Evolutionary conservation across 257 asterid species (phyloP), one percentile per base, ranked within the genome.

Genomic region (Solanum ahanhuiri): DNA sequence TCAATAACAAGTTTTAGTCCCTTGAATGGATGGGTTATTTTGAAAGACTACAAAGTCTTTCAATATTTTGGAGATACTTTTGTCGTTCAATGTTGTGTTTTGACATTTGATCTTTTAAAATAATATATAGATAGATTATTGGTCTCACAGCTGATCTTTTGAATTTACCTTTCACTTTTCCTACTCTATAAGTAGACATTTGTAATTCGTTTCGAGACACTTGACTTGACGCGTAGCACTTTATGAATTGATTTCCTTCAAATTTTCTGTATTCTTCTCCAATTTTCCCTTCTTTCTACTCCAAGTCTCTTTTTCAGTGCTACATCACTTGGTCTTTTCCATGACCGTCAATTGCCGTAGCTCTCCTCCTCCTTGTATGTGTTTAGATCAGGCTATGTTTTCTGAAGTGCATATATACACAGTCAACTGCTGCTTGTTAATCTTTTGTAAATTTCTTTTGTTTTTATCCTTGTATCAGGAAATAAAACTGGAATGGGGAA

Each of bases 401-500:
- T 76, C 34, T 77, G 63, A 77, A 76, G 15, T 5, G 48, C 81
- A 35, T 33, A 15, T 7, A 4, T 73, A 35, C 63, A 77, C 9
- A 43, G 37, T 17, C 23, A 25, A 9, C 7, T 81, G 66, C 43
- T 81, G 37, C 3, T 48, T 81, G 84, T 81, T 45, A 48, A 45
- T 23, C 18, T 28, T 77, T 48, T 9, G 41, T 79, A 17, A 48
- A 17, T 39, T 28, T 12, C 75, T 45, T 45, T 51, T 48, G 67
- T 35, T 51, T 82, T 23, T 86, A 69, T 86, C 86, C 85, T 87
- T 73, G 83, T 58, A 85, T 88, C 93, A 96, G 98, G 99, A 95
- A 93, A 88, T 95, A 89, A 95, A 94, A 87, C 86, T 96, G 89
- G 99, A 95, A 89, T 96, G 99, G 98, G 99, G 98, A 63, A 93